Evolutionary conservation across 371 early-diverging fungal species (phyloP), one percentile per base, ranked within the genome.

Genomic region (Mucor mucedo): DNA sequence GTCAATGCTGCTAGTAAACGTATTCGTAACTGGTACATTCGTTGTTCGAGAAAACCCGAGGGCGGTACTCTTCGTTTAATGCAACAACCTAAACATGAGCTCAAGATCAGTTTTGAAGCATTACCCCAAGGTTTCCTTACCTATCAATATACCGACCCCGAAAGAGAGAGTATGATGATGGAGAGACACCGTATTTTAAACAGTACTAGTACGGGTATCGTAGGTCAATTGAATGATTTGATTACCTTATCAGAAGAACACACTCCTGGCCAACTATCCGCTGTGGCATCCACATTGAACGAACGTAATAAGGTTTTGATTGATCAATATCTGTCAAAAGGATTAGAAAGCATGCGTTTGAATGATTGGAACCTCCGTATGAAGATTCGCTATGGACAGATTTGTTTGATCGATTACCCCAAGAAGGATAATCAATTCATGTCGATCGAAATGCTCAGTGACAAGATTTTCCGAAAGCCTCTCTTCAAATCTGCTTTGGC

Each of bases 381-480:
- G 71, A 77, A 81, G 39, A 68, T 81, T 27, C 68, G 75, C 0
- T 81, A 70, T 62, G 82, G 82, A 5, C 77, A 75, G 32, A 73
- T 73, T 27, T 70, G 65, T 50, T 55, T 73, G 0, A 42, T 70
- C 13, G 52, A 73, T 60, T 73, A 67, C 29, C 61, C 66, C 4
- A 65, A 58, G 28, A 56, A 59, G 16, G 58, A 55, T 8, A 56
- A 60, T 2, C n/a, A 55, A 1, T 60, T 49, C n/a, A 32, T 65
- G 1, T 21, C 71, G 0, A 55, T 73, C 41, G 74, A 73, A 29
- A 32, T 65, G 1, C 52, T 70, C 16, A 55, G 62, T 16, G 62
- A 68, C 1, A 66, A 58, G 2, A 35, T 68, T 27, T 70, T 73
- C 16, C 58, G 54, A 21, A 65, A 70, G 27, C 13, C 55, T 2